Evolutionary conservation across 2,329 filamentous ascomycete genomes (phyloP).

Genomic region (Aspergillus sojae): DNA sequence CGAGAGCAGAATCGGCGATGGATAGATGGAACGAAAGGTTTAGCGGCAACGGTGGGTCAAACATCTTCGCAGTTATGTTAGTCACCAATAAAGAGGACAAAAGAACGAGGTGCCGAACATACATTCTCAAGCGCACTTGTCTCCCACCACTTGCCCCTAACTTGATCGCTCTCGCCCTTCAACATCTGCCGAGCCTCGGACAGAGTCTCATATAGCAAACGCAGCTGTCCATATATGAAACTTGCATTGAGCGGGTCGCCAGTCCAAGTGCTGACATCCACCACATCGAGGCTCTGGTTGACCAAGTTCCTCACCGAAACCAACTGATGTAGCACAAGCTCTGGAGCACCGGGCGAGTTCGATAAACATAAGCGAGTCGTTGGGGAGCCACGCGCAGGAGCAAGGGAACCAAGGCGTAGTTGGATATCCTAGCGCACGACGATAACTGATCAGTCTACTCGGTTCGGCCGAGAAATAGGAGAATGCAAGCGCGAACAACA

Average conservation of each 20-base stretch:
- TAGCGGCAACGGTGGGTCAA: slow-evolving; percentile 64
- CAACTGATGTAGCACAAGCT: slow-evolving; percentile 69
- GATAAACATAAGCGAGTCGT: slow-evolving; percentile 58
- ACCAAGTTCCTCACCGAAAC: slow-evolving; percentile 74
- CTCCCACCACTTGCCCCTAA: slow-evolving; percentile 59
- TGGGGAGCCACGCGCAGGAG: slow-evolving; percentile 54
- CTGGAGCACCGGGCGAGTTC: slow-evolving; percentile 56
- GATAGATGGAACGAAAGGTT: slow-evolving; percentile 73
- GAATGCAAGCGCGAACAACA: slow-evolving; percentile 35
- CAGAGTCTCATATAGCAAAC: slow-evolving; percentile 62
- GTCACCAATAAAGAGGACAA: neutral
- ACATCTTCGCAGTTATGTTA: slow-evolving; percentile 43
- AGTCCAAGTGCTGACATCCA: slow-evolving; percentile 75
- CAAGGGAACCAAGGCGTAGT: slow-evolving; percentile 64
- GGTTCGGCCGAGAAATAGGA: too few relatives aligned
- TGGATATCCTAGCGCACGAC: slow-evolving; percentile 64
- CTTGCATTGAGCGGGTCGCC: slow-evolving; percentile 63
- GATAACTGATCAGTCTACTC: slow-evolving; percentile 1
- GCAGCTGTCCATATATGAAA: slow-evolving; percentile 62
- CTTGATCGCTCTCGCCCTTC: slow-evolving; percentile 56
- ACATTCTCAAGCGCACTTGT: slow-evolving; percentile 60
- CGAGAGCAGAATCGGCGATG: slow-evolving; percentile 69
- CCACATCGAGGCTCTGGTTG: slow-evolving; percentile 79
- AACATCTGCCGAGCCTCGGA: slow-evolving; percentile 61
- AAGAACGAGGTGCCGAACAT: slow-evolving; percentile 30